Evolutionary conservation across 495 filamentous ascomycete species (phyloP), one percentile per base, ranked within the genome.

Genomic region (Lophiostoma macrostomum): DNA sequence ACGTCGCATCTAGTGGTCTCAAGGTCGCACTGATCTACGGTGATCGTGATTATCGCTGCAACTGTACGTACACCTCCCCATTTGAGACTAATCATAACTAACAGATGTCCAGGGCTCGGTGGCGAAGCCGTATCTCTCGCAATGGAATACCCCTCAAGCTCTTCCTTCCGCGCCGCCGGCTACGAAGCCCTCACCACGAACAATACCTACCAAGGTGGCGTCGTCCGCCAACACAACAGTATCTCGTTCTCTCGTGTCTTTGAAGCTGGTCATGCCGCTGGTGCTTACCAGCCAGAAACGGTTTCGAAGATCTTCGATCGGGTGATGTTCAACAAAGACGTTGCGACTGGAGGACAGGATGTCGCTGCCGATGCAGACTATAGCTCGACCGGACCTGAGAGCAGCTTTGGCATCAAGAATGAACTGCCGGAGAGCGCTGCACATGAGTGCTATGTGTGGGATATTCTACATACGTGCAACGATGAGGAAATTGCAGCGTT

Each of bases 221-320:
- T 64, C 46, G 60, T 62, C 4, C 45, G 61, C 32, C 66, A 69
- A 41, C 54, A 63, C 38, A 52, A 56, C 16, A 62, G 60, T 23
- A 28, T 69, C 23, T 65, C 62, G 4, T 67, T 69, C 53, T 57
- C 61, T 0, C 46, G 66, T 8, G 61, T 67, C 11, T 69, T 60
- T 14, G 34, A 56, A 1, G 52, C 42, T 14, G 52, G 52, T 14
- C 52, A 56, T 14, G 42, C 30, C 14, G 52, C 34, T 25, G 43
- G 43, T n/a, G 42, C 52, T 5, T 56, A 7, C 42, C 68, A 70
- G 40, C 69, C 66, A 10, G 64, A 70, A 31, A 63, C 64, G 0
- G 53, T 56, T 1, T 70, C 60, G 22, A 28, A 63, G 43, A 67
- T 71, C 46, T 69, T 71, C 52, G 55, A 57, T 27, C 66, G 69